phyloP scores from a whole-genome alignment of 2,329 filamentous ascomycete species.

The Arthroderma uncinatum region DNA sequence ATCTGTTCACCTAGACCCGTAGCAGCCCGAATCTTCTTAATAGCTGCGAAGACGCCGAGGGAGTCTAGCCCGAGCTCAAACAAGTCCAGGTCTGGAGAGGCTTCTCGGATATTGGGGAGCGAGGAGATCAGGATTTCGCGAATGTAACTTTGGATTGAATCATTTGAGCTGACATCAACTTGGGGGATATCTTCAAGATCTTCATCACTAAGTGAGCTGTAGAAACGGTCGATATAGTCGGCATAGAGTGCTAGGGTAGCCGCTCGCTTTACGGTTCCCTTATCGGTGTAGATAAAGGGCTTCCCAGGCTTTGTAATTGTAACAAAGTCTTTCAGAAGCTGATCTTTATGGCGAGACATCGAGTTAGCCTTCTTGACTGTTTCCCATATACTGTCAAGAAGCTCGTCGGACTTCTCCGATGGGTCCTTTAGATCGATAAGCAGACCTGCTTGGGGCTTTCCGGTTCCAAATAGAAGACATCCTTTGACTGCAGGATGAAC shows the following conservation, averaged over 20 bases:
- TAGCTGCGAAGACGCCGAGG: conserved; percentile 9
- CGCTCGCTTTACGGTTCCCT: conserved; percentile 12
- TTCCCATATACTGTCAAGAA: conserved; percentile 2
- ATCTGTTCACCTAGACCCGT: conserved; percentile 1
- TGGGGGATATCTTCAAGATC: neutral
- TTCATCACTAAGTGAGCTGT: conserved; percentile 2
- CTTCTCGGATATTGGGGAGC: neutral
- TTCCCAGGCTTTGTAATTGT: conserved; percentile 5
- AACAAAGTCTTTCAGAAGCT: neutral
- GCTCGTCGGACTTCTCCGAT: conserved; percentile 9
- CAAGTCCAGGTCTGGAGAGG: conserved; percentile 9
- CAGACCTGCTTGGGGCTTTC: neutral
- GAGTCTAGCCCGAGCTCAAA: conserved; percentile 19
- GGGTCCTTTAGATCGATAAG: neutral
- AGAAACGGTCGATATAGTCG: conserved; percentile 12
- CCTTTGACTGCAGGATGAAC: neutral
- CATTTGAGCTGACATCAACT: neutral
- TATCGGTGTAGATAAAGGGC: neutral
- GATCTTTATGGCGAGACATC: conserved; percentile 1
- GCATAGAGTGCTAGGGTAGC: conserved; percentile 15
- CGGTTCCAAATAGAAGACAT: neutral
- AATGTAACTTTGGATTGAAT: neutral
- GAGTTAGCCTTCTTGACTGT: conserved; percentile 4
- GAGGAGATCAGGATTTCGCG: neutral
- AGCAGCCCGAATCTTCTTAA: neutral